Evolutionary conservation across 2,329 filamentous ascomycete genomes (phyloP), one percentile per base, ranked within the genome.

Genomic region (Colletotrichum chlorophyti): DNA sequence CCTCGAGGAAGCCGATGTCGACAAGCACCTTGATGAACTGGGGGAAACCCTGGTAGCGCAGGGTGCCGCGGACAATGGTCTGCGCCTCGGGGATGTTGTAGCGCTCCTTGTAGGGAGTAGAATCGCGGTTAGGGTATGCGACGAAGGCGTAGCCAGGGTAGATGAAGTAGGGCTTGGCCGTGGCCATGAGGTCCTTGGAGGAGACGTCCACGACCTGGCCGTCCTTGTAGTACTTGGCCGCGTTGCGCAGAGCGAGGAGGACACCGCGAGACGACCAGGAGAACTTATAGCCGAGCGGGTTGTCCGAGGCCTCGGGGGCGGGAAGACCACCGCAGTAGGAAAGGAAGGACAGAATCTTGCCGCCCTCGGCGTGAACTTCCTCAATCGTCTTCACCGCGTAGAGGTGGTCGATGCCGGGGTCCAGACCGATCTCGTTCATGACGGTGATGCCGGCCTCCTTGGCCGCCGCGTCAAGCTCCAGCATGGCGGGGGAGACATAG

Each of bases 401-500:
- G n/a, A 84, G 77, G 72, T 90, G 87, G 71, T 92, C 89, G 65
- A 92, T 85, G 71, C 48, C 50, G 32, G 51, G 53, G 69, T 78
- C 76, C 60, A 90, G 71, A 62, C 92, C 92, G 71, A 96, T 96
- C 84, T 98, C 94, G 78, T 98, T 97, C 90, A 97, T 93, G 72
- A 97, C 93, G 10, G 92, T 96, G 72, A 97, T 97, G 61, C 93
- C 93, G 15, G 94, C 94, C 63, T 89, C 90, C 83, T 97, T 96
- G 73, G 84, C 87, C 67, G 89, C 80, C 68, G 87, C 81, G 69
- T 97, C 90, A 47, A 98, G 86, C 80, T 93, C 94, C 78, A 89
- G 76, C 93, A 97, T 97, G 64, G 91, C 91, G 4, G 92, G 92
- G 5, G 91, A 96, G 65, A 97, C 91, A 72, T 98, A 98, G 65